Evolutionary conservation across 2,329 filamentous ascomycete genomes (phyloP).

Genomic region (Aschersonia sp.): DNA sequence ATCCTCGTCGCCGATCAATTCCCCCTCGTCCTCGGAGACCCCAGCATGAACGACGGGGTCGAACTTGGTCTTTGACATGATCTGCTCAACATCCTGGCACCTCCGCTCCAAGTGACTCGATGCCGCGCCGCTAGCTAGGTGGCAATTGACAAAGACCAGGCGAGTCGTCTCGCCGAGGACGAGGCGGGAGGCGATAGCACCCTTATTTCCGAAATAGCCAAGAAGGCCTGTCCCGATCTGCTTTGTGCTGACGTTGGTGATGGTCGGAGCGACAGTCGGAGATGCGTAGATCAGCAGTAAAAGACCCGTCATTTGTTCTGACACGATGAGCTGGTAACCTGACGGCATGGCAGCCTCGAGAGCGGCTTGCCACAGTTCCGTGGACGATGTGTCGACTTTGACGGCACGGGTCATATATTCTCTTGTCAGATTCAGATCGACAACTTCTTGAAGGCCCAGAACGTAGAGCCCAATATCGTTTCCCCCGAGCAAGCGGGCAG

Average conservation of each 20-base stretch:
- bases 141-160: conserved; percentile 81
- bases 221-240: conserved; percentile 80
- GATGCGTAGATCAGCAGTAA: conserved; percentile 78
- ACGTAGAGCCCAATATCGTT: conserved; percentile 80
- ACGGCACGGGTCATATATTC: conserved; percentile 56
- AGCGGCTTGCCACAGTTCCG: conserved; percentile 68
- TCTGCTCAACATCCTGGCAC: conserved; percentile 80
- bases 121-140: conserved; percentile 78
- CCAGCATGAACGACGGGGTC: conserved; percentile 54
- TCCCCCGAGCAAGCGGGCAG: conserved; percentile 34
- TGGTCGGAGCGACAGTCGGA: conserved; percentile 54
- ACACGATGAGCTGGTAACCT: conserved; percentile 63
- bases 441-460: conserved; percentile 81
- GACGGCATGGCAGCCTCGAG: conserved; percentile 59
- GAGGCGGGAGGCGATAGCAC: conserved; percentile 68
- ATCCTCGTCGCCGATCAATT: conserved; percentile 76
- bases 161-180: conserved; percentile 82
- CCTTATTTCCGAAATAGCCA: conserved; percentile 90
- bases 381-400: conserved; percentile 58
- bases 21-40: conserved; percentile 48
- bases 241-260: conserved; percentile 70
- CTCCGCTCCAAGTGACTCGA: conserved; percentile 64
- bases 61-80: conserved; percentile 64
- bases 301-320: conserved; percentile 77
- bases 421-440: conserved; percentile 67